Base-by-base conservation (phyloP, 345 rosid species). In the Brassica cretica region DNA sequence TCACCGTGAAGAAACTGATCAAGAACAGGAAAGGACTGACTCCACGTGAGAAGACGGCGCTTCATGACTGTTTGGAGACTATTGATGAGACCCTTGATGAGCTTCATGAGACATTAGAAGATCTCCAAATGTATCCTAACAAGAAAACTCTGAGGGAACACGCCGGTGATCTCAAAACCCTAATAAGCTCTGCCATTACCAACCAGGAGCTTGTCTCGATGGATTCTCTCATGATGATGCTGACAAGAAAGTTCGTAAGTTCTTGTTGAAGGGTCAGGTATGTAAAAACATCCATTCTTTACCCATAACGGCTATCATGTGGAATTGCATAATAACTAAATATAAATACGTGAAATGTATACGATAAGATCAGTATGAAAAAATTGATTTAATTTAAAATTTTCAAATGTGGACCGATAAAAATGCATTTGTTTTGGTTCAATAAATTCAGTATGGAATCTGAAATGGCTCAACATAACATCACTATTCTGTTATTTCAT, bases 71-170 rank as follows among this genome's bases (percentile, higher is more conserved):
- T 71, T 68, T 90, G 14, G 97, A 94, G n/a, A n/a, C n/a, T n/a
- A n/a, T n/a, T n/a, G n/a, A n/a, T n/a, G n/a, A n/a, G 77, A 91
- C 98, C 2, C 86, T 92, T 2, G 98, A 92, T 18, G 98, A 94
- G 80, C 76, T 94, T n/a, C n/a, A n/a, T n/a, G n/a, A n/a, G n/a
- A n/a, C 90, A 0, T 65, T 68, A 4, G 88, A 81, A 46, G 98
- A 90, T 76, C 87, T 94, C 6, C 72, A 81, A 0, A 41, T 73
- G 71, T 94, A 94, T 70, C 98, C 97, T 0, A 77, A 24, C 70
- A 84, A 81, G 83, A 92, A 92, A 77, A 74, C 93, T 12, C 75
- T 92, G n/a, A 24, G 62, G 2, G 82, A 88, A 60, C 97, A 92
- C 5, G 92, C 98, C 0, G 91, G 87, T 27, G 93, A 94, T 82